These are phyloP conservation scores for Coemansia sp. DNA, from an alignment of 192 early-diverging fungal genomes.

Conservation along the genomic window DNA sequence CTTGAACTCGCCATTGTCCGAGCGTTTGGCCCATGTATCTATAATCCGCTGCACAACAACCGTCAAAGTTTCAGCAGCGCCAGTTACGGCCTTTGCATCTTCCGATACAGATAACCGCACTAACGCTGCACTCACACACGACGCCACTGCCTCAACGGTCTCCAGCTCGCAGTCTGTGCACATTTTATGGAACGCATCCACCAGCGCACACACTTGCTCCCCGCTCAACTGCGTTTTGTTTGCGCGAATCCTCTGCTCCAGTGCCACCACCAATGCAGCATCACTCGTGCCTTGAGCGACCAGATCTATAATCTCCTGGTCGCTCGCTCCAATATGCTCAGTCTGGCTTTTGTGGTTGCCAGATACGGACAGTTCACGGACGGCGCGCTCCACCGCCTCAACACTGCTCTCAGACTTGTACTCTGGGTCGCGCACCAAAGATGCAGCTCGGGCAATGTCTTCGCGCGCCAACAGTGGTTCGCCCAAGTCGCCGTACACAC, in stretches of 20 bases:
- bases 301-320: not conserved
- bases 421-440: constrained; percentile 23
- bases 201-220: constrained; percentile 5
- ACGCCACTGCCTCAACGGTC: constrained; percentile 6
- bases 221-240: not conserved
- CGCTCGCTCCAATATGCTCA: not conserved
- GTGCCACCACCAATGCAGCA: not conserved
- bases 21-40: constrained; percentile 11
- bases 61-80: not conserved
- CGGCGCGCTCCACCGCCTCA: constrained; percentile 32
- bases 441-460: constrained; percentile 36
- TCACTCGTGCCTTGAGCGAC: not conserved
- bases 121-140: constrained; percentile 7
- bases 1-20: constrained; percentile 22
- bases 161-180: not conserved
- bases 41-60: not conserved
- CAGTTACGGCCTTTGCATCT: not conserved
- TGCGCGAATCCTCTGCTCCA: constrained; percentile 3
- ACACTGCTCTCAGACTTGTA: constrained; percentile 14
- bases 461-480: constrained; percentile 17
- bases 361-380: constrained; percentile 19
- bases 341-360: not conserved
- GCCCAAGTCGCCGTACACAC: constrained; percentile 24
- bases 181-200: constrained; percentile 20
- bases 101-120: not conserved